Evolutionary conservation across 2,329 filamentous ascomycete species (phyloP), one percentile per base, ranked within the genome.

Genomic region (Trichophyton verrucosum): DNA sequence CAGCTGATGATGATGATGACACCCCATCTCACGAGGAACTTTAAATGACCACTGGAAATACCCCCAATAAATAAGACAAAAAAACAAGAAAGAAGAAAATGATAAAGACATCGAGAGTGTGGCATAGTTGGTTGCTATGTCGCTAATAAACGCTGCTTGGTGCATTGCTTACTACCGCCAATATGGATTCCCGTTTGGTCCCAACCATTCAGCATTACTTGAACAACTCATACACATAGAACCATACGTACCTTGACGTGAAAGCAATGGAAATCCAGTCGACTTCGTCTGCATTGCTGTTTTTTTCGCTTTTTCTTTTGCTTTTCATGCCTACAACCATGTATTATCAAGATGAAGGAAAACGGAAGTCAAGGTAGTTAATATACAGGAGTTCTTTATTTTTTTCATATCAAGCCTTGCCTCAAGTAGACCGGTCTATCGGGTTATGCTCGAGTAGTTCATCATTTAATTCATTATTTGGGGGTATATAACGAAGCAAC

Each of bases 21-120:
- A 88, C 86, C 76, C 83, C 85, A 65, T 73, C 76, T 66, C 88
- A 91, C 76, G 88, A 91, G 72, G 88, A 92, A 81, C 78, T 91
- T 80, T 92, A 89, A 85, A 61, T 17, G 30, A 49, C 27, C 17
- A 24, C 22, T 47, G 22, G 33, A 44, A 57, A 57, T 58, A 53
- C 51, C 51, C 47, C 30, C 59, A 61, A 61, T 7, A 53, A 63
- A 51, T 11, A 55, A 63, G 33, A 53, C 55, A 36, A 56, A 47
- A 60, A 58, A 59, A 58, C 51, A 59, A 56, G 36, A 60, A 58
- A 38, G 56, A 58, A 57, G 56, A 51, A 59, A 44, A 42, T 22
- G 24, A 44, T 42, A 20, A 44, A 55, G 40, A 57, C 60, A 56
- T 60, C 59, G 59, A 59, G 58, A 57, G 58, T 55, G 58, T 47